Evolutionary conservation across 108 stramenopile genomes (phyloP), one percentile per base, ranked within the genome.

Genomic region (Nitzschia inconspicua): DNA sequence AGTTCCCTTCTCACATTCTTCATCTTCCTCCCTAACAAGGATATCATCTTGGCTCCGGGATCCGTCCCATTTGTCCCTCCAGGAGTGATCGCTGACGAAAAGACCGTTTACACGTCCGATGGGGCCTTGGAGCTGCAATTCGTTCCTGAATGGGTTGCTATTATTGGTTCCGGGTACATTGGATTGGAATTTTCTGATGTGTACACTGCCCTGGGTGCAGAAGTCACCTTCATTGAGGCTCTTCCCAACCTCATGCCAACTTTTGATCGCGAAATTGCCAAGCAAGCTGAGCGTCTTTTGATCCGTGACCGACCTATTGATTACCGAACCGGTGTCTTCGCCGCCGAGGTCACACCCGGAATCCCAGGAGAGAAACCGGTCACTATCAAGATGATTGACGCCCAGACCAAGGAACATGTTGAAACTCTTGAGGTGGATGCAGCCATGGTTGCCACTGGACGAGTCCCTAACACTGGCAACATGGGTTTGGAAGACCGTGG

Each of bases 341-440:
- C 95, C 10, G 70, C 88, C 51, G 90, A 94, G 79, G 96, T 98
- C 39, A 98, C 85, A 20, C 96, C 98, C 1, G 98, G 96, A 31
- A 85, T 95, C 54, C 93, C 80, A 2, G 98, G 98, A 39, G 89
- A 85, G 57, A 98, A 97, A 74, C 98, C 98, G 18, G 95, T 96
- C 23, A 96, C 95, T 36, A 95, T 98, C 77, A 94, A 98, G 75
- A 95, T 98, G 96, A 97, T 98, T 78, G 96, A 98, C 78, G 98
- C 96, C 60, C 77, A 89, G 47, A 98, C 98, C 30, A 98, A 98
- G 64, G 96, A 96, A 66, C 96, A 91, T 47, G 95, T 96, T 23
- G 98, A 98, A 76, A 96, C 95, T 20, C 64, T 98, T 47, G 96
- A 97, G 71, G 96, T 97, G 25, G 98, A 98, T 69, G 93, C 94